phyloP scores from a whole-genome alignment of 352 stramenopile species.

The Pythium myriotylum region DNA sequence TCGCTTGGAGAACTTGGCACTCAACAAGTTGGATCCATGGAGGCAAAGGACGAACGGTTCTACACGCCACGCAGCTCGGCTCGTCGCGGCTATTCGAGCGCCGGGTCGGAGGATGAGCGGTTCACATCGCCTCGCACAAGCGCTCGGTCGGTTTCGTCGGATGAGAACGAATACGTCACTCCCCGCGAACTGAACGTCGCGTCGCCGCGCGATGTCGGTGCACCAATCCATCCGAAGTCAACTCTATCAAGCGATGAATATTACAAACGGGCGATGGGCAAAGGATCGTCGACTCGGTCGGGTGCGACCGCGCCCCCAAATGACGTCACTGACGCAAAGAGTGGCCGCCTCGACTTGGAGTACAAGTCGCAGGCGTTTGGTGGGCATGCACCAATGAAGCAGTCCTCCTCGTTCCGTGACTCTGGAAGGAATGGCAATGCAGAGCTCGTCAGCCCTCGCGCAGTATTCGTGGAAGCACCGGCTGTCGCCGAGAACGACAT shows the following conservation, averaged over 20 bases:
- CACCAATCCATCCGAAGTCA: constrained; percentile 15
- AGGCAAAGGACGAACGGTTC: constrained; percentile 67
- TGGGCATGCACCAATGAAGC: not conserved
- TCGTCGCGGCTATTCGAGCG: constrained; percentile 54
- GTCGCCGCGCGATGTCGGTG: constrained; percentile 11
- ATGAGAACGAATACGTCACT: constrained; percentile 64
- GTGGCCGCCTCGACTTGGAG: constrained; percentile 23
- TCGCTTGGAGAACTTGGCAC: not conserved
- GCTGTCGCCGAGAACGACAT: constrained; percentile 67
- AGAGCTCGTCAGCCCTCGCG: constrained; percentile 19
- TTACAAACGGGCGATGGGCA: constrained; percentile 26
- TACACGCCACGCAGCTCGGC: constrained; percentile 67
- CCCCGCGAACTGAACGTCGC: constrained; percentile 42
- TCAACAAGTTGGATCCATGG: constrained; percentile 29
- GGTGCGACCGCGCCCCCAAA: constrained; percentile 13
- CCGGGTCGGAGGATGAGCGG: constrained; percentile 59
- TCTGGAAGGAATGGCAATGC: not conserved
- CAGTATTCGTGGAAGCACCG: constrained; percentile 19
- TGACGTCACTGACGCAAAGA: constrained; percentile 8
- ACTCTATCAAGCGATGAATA: constrained; percentile 25
- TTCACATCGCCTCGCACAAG: constrained; percentile 59
- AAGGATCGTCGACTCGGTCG: constrained; percentile 13
- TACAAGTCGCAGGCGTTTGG: constrained; percentile 37
- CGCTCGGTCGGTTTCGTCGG: constrained; percentile 62
- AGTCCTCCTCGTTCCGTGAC: constrained; percentile 11